These are phyloP conservation scores for Sporothrix mexicana DNA, from an alignment of 2,329 filamentous ascomycete genomes.

Conservation along the genomic window DNA sequence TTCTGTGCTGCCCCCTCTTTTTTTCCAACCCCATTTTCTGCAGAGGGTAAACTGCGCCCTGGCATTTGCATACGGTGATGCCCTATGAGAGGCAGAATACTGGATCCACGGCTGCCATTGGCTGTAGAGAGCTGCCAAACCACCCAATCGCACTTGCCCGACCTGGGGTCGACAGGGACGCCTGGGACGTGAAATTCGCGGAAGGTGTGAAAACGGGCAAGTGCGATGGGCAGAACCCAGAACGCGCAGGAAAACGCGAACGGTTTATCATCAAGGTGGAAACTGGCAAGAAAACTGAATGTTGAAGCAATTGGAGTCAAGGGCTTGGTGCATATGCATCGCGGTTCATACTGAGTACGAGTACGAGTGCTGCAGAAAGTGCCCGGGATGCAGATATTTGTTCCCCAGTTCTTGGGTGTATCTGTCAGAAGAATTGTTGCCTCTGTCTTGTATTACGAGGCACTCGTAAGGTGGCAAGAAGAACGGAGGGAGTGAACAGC, in stretches of 20 bases:
- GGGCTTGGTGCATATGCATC: neutral
- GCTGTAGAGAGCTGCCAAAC: constrained; percentile 38
- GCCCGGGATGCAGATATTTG: neutral
- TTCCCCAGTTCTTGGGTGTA: neutral
- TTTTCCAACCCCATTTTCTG: constrained; percentile 22
- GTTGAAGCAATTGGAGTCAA: neutral
- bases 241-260: neutral
- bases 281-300: neutral
- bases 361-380: neutral
- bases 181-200: constrained; percentile 5
- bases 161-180: constrained; percentile 8
- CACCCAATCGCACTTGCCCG: constrained; percentile 35
- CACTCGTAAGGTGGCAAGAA: constrained; percentile 10
- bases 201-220: constrained; percentile 16
- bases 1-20: constrained; percentile 10
- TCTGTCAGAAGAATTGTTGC: constrained; percentile 1
- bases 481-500: neutral
- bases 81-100: constrained; percentile 47
- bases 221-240: constrained; percentile 9
- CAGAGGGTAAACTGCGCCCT: constrained; percentile 41
- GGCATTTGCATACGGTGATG: constrained; percentile 46
- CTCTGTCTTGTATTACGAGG: neutral
- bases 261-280: neutral
- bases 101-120: constrained; percentile 44
- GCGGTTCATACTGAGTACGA: constrained; percentile 6